A percentile compares a stretch with the other conserved stretches of the same genome.
phyloP scores from a whole-genome alignment of 2,329 filamentous ascomycete genomes.

The Pseudopyrenochaeta lycopersici region DNA sequence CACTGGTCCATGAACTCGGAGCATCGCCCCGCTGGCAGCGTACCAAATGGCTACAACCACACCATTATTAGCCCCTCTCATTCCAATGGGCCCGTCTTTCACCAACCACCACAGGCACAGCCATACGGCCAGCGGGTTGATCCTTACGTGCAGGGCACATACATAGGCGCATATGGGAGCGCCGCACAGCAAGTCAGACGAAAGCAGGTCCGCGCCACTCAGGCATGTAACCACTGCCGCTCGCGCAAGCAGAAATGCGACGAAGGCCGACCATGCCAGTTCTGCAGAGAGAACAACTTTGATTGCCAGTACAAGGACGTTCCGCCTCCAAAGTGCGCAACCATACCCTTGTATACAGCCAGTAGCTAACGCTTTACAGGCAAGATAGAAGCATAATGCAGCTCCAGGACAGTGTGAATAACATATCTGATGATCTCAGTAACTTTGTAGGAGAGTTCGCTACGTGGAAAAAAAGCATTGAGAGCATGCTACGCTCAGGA shows the following conservation, averaged over 20 bases:
- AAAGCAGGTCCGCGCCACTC: constrained; percentile 50
- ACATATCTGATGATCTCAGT: constrained; percentile 40
- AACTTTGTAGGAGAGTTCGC: constrained; percentile 42
- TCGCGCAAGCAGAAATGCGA: constrained; percentile 54
- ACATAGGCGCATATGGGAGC: constrained; percentile 40
- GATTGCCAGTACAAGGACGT: constrained; percentile 91
- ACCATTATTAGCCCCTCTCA: constrained; percentile 43
- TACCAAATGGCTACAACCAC: constrained; percentile 43
- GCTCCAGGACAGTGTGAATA: constrained; percentile 56
- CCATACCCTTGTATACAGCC: neutral
- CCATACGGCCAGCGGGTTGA: constrained; percentile 40
- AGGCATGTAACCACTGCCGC: constrained; percentile 72
- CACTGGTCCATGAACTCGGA: constrained; percentile 44
- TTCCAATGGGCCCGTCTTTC: constrained; percentile 42
- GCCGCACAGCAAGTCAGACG: constrained; percentile 35
- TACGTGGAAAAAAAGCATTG: constrained; percentile 44
- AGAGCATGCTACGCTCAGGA: constrained; percentile 33
- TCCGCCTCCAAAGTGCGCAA: constrained; percentile 83
- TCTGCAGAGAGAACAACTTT: constrained; percentile 85
- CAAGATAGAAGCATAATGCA: constrained; percentile 62
- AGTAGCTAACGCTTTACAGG: constrained; percentile 34
- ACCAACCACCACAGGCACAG: constrained; percentile 36
- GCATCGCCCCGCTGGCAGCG: constrained; percentile 42
- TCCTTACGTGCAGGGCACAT: constrained; percentile 35
- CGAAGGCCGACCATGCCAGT: constrained; percentile 53